A percentile compares a stretch with the other conserved stretches of the same genome.
These are phyloP conservation scores for Leptographium procerum DNA, from an alignment of 2,329 filamentous ascomycete genomes.

Conservation along the genomic window DNA sequence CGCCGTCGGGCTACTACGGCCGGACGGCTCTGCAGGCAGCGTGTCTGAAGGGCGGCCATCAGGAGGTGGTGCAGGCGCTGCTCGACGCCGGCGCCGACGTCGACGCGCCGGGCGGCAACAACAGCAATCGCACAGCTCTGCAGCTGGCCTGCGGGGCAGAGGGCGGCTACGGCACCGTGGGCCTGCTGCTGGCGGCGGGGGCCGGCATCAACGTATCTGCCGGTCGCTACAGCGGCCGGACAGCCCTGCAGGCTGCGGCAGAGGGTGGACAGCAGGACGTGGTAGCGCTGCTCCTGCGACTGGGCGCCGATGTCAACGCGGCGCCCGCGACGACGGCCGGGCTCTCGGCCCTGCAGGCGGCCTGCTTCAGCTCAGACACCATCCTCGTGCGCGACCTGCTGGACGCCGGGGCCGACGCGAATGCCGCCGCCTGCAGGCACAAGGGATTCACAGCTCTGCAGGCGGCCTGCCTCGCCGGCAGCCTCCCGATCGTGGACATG, in stretches of 20 bases:
- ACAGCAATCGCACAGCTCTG: constrained; percentile 27
- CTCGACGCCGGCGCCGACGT: constrained; percentile 21
- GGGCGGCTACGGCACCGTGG: constrained; percentile 12
- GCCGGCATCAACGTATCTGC: constrained; percentile 15
- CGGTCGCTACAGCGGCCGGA: constrained; percentile 12
- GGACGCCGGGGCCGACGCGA: constrained; percentile 12
- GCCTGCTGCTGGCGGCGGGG: constrained; percentile 12
- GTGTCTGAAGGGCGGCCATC: constrained; percentile 17
- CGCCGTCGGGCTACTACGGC: constrained; percentile 22
- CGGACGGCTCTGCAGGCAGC: constrained; percentile 27
- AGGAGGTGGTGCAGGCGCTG: constrained; percentile 17
- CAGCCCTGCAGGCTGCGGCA: constrained; percentile 20
- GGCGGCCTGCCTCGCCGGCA: constrained; percentile 20
- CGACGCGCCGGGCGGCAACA: constrained; percentile 22
- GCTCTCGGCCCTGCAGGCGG: constrained; percentile 23
- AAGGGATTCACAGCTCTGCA: constrained; percentile 22
- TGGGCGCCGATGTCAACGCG: constrained; percentile 27
- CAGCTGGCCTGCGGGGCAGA: constrained; percentile 15
- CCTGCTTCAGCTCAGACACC: constrained; percentile 26
- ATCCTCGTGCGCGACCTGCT: constrained; percentile 6
- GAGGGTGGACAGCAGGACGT: constrained; percentile 15
- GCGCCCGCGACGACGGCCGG: constrained; percentile 12
- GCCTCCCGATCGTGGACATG: constrained; percentile 19
- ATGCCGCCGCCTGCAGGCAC: constrained; percentile 10
- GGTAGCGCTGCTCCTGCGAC: constrained; percentile 7